Percentiles rank a stretch among this genome's conserved stretches.
Conservation (phyloP, 1,284 basidiomycete genomes). For the Cerioporus squamosus region DNA sequence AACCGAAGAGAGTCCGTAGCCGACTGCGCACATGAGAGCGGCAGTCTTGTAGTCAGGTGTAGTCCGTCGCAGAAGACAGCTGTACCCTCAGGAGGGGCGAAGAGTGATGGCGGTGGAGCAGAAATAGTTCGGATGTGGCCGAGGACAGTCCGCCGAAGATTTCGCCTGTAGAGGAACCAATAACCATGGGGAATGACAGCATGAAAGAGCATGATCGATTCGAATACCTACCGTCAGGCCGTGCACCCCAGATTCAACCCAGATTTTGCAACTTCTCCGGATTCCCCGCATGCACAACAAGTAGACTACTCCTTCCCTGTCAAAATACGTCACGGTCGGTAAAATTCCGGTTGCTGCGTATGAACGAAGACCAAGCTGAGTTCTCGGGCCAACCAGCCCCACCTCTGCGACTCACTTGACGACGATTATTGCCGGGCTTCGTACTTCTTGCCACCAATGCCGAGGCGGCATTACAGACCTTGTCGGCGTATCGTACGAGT, state of each 20-base stretch:
- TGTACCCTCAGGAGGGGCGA: neutral
- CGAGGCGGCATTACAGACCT: no score
- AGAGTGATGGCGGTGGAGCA: conserved; percentile 12
- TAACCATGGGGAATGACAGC: conserved; percentile 1
- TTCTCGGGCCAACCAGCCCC: conserved; percentile 4
- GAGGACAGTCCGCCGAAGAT: conserved; percentile 15
- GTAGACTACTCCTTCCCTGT: neutral
- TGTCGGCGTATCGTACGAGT: no score
- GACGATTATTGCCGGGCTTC: neutral
- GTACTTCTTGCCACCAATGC: no score
- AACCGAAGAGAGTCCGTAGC: conserved; percentile 18
- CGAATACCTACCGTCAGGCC: neutral
- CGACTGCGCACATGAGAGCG: conserved; percentile 12
- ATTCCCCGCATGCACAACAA: conserved; percentile 5
- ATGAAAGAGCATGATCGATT: conserved; percentile 1
- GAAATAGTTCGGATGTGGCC: conserved; percentile 1
- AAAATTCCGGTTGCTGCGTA: conserved; percentile 10
- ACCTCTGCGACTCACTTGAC: conserved; percentile 8
- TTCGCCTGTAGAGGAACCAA: neutral
- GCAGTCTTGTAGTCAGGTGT: neutral
- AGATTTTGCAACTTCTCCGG: conserved; percentile 7
- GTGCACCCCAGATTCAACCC: conserved; percentile 11
- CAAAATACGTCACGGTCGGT: conserved; percentile 4
- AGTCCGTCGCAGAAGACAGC: neutral
- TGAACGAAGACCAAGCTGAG: conserved; percentile 1